Evolutionary conservation across 352 stramenopile species (phyloP).

Genomic region (Pythium biforme): DNA sequence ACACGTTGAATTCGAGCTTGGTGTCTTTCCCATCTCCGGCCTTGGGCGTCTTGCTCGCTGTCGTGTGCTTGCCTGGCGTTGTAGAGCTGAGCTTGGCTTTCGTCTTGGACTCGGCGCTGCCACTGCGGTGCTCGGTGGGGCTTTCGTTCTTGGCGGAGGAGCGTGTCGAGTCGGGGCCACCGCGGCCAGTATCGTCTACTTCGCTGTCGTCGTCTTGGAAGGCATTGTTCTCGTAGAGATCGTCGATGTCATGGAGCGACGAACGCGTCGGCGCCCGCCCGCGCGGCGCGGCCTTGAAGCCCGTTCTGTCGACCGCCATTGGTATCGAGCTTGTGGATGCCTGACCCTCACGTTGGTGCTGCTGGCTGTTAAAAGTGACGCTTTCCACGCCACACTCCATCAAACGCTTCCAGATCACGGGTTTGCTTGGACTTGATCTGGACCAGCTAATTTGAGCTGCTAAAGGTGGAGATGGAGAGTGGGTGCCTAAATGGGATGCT

Average conservation of each 20-base stretch:
- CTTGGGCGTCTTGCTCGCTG: neutral
- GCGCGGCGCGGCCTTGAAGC: slow-evolving; percentile 4
- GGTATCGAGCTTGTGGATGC: neutral
- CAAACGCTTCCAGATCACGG: no score
- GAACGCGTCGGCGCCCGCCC: slow-evolving; percentile 22
- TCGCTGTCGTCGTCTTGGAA: slow-evolving; percentile 54
- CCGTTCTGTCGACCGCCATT: slow-evolving; percentile 14
- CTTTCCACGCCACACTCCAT: neutral
- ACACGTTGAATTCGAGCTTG: slow-evolving; percentile 76
- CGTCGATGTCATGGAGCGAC: slow-evolving; percentile 60
- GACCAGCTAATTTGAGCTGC: no score
- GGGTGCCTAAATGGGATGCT: neutral
- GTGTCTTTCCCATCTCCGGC: slow-evolving; percentile 1
- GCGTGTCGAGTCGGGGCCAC: neutral
- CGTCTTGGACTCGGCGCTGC: neutral
- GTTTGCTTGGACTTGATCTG: no score
- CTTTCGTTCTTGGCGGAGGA: slow-evolving; percentile 7
- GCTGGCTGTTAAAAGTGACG: neutral
- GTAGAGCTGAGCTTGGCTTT: slow-evolving; percentile 18
- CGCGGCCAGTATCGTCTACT: slow-evolving; percentile 3
- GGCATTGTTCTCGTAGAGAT: slow-evolving; percentile 80
- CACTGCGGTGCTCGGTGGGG: neutral
- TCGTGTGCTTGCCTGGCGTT: neutral
- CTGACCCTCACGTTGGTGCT: neutral
- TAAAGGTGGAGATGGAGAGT: no score